phyloP scores from a whole-genome alignment of 1,139 yeast genomes.

The Hansenula lynferdii region DNA sequence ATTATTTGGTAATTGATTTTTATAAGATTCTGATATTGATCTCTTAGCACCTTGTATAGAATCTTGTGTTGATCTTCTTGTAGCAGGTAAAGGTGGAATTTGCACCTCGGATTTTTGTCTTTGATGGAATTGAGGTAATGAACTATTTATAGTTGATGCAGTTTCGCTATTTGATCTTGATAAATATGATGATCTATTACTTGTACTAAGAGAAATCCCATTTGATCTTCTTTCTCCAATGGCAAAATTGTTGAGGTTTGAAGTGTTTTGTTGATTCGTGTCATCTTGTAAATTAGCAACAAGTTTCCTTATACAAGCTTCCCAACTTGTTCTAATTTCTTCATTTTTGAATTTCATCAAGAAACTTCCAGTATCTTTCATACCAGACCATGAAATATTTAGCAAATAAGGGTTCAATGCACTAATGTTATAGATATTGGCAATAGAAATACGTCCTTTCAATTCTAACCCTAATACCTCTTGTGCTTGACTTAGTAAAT shows the following conservation, averaged over 20 bases:
- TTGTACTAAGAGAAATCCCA: slow-evolving; percentile 17
- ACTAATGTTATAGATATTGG: slow-evolving; percentile 54
- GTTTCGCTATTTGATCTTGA: slow-evolving; percentile 20
- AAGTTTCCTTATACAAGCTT: slow-evolving; percentile 42
- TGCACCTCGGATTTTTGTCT: slow-evolving; percentile 29
- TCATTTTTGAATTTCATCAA: slow-evolving; percentile 65
- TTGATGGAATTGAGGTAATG: slow-evolving; percentile 14
- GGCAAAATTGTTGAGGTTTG: slow-evolving; percentile 12
- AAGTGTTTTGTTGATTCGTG: slow-evolving; percentile 8
- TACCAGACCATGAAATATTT: slow-evolving; percentile 74
- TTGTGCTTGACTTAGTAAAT: slow-evolving; percentile 21
- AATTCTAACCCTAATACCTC: slow-evolving; percentile 39
- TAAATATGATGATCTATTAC: slow-evolving; percentile 21
- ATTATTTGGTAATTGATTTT: slow-evolving; percentile 30
- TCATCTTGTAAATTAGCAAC: slow-evolving; percentile 33
- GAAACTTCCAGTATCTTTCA: slow-evolving; percentile 72
- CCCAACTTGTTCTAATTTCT: slow-evolving; percentile 71
- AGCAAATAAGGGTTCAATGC: slow-evolving; percentile 43
- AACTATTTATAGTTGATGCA: slow-evolving; percentile 4
- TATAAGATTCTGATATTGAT: slow-evolving; percentile 33
- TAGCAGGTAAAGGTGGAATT: slow-evolving; percentile 8
- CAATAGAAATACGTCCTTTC: slow-evolving; percentile 67
- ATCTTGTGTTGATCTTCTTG: slow-evolving; percentile 27
- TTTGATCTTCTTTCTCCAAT: slow-evolving; percentile 21
- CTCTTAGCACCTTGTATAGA: slow-evolving; percentile 30